These are phyloP conservation scores for Neofusicoccum ribis DNA, from an alignment of 2,329 filamentous ascomycete genomes.

Conservation along the genomic window DNA sequence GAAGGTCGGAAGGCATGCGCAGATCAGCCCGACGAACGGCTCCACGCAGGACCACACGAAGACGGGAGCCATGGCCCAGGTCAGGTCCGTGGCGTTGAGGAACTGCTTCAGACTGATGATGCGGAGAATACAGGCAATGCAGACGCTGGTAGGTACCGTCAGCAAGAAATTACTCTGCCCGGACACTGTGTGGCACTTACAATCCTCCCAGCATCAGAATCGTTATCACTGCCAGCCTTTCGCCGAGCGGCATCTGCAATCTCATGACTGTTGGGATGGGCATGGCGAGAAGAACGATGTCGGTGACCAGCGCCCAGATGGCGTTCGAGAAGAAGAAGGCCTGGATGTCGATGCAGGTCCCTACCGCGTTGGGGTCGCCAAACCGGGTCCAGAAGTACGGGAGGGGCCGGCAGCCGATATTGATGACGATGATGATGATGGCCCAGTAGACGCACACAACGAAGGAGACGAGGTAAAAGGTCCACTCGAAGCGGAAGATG, in stretches of 20 bases:
- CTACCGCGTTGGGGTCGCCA: constrained; percentile 27
- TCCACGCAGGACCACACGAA: constrained; percentile 39
- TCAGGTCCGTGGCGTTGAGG: constrained; percentile 27
- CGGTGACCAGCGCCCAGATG: constrained; percentile 37
- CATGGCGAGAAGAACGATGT: constrained; percentile 36
- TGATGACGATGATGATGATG: constrained; percentile 46
- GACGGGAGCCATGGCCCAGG: constrained; percentile 31
- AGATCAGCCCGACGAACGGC: constrained; percentile 39
- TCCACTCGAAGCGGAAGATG: constrained; percentile 53
- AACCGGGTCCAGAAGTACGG: constrained; percentile 48
- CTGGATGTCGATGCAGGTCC: constrained; percentile 49
- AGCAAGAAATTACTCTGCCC: not conserved
- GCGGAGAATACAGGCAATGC: constrained; percentile 31
- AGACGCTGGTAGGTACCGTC: constrained; percentile 25
- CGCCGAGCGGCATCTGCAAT: constrained; percentile 27
- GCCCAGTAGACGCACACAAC: constrained; percentile 48
- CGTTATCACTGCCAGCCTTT: constrained; percentile 3
- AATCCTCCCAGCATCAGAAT: constrained; percentile 21
- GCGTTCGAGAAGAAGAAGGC: constrained; percentile 54
- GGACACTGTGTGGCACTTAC: not conserved
- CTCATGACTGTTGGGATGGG: constrained; percentile 36
- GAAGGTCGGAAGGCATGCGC: constrained; percentile 33
- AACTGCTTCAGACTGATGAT: constrained; percentile 30
- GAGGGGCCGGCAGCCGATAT: constrained; percentile 46
- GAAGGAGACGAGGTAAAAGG: constrained; percentile 44